phyloP scores from a whole-genome alignment of 129 eudicot genomes.

The Pseudognaphalium luteoalbum region DNA sequence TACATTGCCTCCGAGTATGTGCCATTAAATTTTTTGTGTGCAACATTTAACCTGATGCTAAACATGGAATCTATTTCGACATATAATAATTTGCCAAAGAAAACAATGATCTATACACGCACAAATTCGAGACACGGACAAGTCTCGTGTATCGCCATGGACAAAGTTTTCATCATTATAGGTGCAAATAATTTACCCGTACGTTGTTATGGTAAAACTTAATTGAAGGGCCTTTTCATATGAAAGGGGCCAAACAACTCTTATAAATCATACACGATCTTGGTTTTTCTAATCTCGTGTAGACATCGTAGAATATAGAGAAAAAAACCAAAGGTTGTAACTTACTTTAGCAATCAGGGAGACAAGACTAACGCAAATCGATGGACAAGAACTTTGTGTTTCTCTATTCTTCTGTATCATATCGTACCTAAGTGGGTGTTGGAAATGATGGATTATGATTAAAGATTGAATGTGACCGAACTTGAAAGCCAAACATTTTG shows the following conservation, averaged over 20 bases:
- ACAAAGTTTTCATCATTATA: background rate
- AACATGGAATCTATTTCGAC: background rate
- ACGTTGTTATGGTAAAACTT: background rate
- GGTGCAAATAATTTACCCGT: background rate
- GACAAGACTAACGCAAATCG: background rate
- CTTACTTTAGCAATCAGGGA: slow-evolving; percentile 20
- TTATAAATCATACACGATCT: no score
- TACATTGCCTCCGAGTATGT: background rate
- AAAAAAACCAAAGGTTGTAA: slow-evolving; percentile 1
- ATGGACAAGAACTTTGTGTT: background rate
- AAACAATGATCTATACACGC: background rate
- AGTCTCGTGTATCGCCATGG: background rate
- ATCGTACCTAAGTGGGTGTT: background rate
- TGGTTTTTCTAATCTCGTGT: background rate
- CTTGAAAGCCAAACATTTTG: background rate
- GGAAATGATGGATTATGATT: slow-evolving; percentile 10
- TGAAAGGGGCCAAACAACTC: no score
- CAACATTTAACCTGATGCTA: background rate
- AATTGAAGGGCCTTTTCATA: background rate
- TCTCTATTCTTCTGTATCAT: slow-evolving; percentile 4
- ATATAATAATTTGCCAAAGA: background rate
- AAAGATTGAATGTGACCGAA: background rate
- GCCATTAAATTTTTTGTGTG: background rate
- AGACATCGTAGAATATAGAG: slow-evolving; percentile 10
- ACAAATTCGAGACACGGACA: background rate